Evolutionary conservation across 2,329 filamentous ascomycete genomes (phyloP).

Genomic region (Phyllosticta citriasiana): DNA sequence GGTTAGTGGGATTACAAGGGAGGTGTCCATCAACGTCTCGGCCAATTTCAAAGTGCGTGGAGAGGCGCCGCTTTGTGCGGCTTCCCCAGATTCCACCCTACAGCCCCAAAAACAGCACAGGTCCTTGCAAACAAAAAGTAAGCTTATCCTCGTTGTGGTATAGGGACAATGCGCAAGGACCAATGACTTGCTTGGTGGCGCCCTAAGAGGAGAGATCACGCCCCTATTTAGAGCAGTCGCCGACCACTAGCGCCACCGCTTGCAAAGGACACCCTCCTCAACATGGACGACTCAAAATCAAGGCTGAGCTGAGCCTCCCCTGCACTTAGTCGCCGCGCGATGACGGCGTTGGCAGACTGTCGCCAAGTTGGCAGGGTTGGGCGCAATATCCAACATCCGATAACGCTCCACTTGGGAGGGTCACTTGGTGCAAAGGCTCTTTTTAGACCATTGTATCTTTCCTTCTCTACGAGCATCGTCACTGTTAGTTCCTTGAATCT

Average conservation of each 20-base stretch:
- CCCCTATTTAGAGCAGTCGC: neutral
- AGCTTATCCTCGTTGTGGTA: neutral
- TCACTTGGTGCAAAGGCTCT: neutral
- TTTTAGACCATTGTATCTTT: neutral
- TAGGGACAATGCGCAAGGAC: neutral
- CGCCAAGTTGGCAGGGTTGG: neutral
- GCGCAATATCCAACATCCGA: neutral
- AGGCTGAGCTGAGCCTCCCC: neutral
- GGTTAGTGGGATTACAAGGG: neutral
- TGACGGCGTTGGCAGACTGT: neutral
- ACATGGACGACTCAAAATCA: neutral
- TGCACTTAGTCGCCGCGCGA: neutral
- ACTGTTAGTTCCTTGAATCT: neutral
- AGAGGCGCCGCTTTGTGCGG: neutral
- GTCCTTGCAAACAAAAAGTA: neutral
- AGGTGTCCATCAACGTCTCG: neutral
- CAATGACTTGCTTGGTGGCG: neutral
- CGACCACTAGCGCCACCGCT: neutral
- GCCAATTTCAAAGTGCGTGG: neutral
- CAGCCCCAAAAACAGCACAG: neutral
- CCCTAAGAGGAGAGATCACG: neutral
- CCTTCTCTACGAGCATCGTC: neutral
- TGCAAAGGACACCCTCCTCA: neutral
- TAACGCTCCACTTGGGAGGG: neutral
- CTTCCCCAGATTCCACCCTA: neutral